Base-by-base conservation (phyloP, 257 asterid genomes). In the Gentiana dahurica region DNA sequence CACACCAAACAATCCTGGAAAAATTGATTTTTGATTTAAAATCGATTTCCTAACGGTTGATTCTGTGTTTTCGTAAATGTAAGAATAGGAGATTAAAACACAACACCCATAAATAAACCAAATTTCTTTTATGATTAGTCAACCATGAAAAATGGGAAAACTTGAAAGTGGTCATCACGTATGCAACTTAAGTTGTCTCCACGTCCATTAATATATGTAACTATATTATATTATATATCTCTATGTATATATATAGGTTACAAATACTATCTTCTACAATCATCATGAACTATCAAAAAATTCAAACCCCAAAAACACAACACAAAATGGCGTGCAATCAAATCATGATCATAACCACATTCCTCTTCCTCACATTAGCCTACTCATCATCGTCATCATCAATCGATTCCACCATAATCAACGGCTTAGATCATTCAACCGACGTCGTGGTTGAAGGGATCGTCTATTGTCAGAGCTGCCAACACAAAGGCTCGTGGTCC, bases 381-480 rank as follows among this genome's bases (percentile, higher is more conserved):
- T 44, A 67, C 71, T 76, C 60, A 54, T 51, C 48, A 37, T 36
- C 73, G 32, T 51, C 57, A 6, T 81, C 81, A 53, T 24, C 24
- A 24, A 24, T 24, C 24, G 24, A 24, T 24, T 5, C 8, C 9
- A 10, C 46, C 46, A 41, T 10, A 7, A 41, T 10, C 46, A 41
- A 41, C 9, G 46, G 46, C 10, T 2, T 50, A 5, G 64, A 59
- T 43, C 66, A 76, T 0, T 64, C 8, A 55, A 24, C 64, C 0
- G 84, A 80, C 24, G 84, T 82, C 50, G 96, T 73, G 73, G 82
- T 90, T 52, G 95, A 87, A 75, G 98, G 98, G 6, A 39, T 68
- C 34, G 87, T 90, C 58, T 74, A 73, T 74, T 90, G 97, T 87
- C 95, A 86, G 73, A 79, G 76, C 77, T 86, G 96, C 51, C 55